Base-by-base conservation (phyloP, 129 eudicot genomes). In the Escallonia rubra region DNA sequence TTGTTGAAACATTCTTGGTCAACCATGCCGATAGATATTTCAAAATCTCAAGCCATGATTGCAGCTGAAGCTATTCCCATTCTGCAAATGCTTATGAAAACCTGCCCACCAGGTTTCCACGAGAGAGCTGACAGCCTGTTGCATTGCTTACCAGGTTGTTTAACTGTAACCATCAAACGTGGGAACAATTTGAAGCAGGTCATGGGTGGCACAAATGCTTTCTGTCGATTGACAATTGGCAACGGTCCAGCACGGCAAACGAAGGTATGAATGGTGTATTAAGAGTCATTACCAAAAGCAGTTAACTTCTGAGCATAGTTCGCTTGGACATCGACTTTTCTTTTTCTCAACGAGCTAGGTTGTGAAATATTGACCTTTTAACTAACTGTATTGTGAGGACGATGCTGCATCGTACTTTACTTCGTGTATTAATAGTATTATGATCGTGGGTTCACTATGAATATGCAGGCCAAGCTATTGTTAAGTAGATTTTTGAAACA, bases 61-160 rank as follows among this genome's bases (percentile, higher is more conserved):
- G 90, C 96, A 54, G 77, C 95, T 11, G 95, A 90, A 81, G 94
- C 85, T 65, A 86, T 90, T 62, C 96, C 96, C 3, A 78, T 77
- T 64, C 80, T 90, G 69, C 96, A 90, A 74, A 72, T 72, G 94
- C 86, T 86, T 53, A 58, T 90, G 80, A 84, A 83, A 67, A 83
- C 85, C 11, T 83, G 96, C 66, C 96, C 95, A 34, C 90, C 90
- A 14, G 75, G 83, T 68, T 84, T 86, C 64, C 89, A 79, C 41
- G 96, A 90, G 7, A 86, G 90, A 73, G 81, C 87, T 56, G 88
- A 81, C n/a, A 82, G 77, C 85, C 76, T 90, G 47, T 77, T 90
- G 86, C 82, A 78, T 67, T 66, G 90, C 66, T 82, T 90, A 63
- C 96, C 96, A 4, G 96, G 96, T 65, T 86, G 90, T 68, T 74